These are phyloP conservation scores for Mycena haematopus DNA, from an alignment of 768 basidiomycete species.

Conservation along the genomic window DNA sequence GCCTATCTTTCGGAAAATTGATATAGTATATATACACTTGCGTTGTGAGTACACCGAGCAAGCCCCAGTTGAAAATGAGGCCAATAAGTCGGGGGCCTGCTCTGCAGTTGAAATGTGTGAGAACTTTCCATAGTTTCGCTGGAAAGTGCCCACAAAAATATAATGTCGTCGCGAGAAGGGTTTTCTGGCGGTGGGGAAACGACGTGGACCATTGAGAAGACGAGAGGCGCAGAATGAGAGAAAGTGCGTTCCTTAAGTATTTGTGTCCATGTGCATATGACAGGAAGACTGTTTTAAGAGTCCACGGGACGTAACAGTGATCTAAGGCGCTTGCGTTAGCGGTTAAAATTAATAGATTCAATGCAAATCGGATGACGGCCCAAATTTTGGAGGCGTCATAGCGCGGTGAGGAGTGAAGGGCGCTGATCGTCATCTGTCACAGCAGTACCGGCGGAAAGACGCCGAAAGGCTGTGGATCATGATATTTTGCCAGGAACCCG, in stretches of 20 bases:
- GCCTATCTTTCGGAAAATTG: conserved; percentile 29
- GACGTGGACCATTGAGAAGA: conserved; percentile 12
- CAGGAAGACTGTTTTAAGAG: not conserved
- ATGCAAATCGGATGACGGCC: not conserved
- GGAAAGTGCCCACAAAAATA: conserved; percentile 22
- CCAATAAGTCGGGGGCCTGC: conserved; percentile 30
- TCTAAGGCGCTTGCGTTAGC: not conserved
- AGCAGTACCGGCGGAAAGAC: not conserved
- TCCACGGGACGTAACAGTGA: not conserved
- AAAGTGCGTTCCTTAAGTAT: not conserved
- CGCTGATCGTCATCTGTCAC: not conserved
- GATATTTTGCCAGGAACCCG: not conserved
- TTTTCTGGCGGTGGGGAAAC: conserved; percentile 23
- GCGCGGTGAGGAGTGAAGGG: not conserved
- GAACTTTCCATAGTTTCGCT: not conserved
- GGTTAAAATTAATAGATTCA: not conserved
- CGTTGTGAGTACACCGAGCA: conserved; percentile 30
- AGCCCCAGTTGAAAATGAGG: conserved; percentile 29
- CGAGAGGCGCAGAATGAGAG: not conserved
- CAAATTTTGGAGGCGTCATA: not conserved
- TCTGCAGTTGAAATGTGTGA: conserved; percentile 1
- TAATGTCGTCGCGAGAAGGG: conserved; percentile 22
- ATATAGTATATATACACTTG: conserved; percentile 32
- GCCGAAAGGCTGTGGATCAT: no score
- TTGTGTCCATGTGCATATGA: not conserved